These are phyloP conservation scores for Claviceps pusilla DNA, from an alignment of 2,329 filamentous ascomycete species.

Conservation along the genomic window DNA sequence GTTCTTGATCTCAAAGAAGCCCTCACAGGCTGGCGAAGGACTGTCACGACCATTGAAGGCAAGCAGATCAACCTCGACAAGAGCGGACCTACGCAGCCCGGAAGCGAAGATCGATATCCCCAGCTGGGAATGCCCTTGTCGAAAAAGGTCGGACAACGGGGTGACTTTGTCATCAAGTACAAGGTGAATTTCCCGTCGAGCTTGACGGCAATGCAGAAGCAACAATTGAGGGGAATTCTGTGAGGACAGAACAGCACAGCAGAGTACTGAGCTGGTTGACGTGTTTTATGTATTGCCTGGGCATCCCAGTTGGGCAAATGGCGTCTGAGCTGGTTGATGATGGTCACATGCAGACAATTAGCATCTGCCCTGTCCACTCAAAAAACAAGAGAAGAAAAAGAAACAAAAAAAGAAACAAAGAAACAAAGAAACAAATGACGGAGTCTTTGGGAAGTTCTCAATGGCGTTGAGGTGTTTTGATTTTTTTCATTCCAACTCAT, in stretches of 20 bases:
- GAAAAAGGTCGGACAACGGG: constrained; percentile 72
- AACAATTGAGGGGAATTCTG: constrained; percentile 65
- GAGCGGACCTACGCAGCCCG: constrained; percentile 71
- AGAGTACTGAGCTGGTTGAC: background rate
- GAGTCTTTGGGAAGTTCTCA: background rate
- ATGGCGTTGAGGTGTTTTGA: background rate
- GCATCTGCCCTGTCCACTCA: too few relatives aligned
- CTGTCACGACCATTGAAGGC: constrained; percentile 85
- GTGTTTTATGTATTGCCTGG: too few relatives aligned
- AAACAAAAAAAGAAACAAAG: background rate
- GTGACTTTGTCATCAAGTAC: constrained; percentile 78
- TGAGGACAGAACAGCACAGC: constrained; percentile 16
- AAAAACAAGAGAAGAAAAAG: background rate
- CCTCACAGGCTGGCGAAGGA: constrained; percentile 81
- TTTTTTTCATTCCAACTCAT: background rate
- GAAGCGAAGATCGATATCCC: constrained; percentile 67
- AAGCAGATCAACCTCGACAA: constrained; percentile 70
- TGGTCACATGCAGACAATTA: background rate
- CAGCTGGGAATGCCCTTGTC: constrained; percentile 86
- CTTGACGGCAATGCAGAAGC: constrained; percentile 65
- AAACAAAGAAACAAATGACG: background rate
- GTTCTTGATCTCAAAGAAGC: constrained; percentile 85
- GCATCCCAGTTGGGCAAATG: too few relatives aligned
- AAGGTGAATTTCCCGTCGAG: constrained; percentile 83
- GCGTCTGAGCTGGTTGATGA: background rate